phyloP scores from a whole-genome alignment of 768 basidiomycete genomes.

The Boletus barrowsii region DNA sequence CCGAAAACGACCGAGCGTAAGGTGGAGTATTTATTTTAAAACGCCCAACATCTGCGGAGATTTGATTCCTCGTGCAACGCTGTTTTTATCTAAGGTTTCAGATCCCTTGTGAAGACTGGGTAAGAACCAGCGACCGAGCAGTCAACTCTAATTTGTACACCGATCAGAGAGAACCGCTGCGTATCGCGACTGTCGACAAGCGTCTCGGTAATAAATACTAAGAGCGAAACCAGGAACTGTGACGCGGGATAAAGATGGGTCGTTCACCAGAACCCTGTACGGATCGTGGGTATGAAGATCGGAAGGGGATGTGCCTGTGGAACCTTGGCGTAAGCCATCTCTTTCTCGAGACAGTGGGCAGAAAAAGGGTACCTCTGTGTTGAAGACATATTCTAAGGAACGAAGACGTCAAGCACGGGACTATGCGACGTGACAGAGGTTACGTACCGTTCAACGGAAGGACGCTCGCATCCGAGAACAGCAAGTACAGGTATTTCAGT shows the following conservation, averaged over 20 bases:
- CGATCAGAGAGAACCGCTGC: no score
- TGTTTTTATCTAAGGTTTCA: neutral
- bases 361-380: slow-evolving; percentile 68
- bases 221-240: neutral
- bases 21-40: neutral
- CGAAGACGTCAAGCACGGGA: slow-evolving; percentile 8
- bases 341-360: neutral
- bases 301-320: slow-evolving; percentile 67
- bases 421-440: neutral
- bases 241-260: neutral
- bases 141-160: neutral
- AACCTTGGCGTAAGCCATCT: neutral
- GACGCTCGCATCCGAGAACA: slow-evolving; percentile 74
- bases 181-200: neutral
- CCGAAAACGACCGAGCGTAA: neutral
- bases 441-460: slow-evolving; percentile 72
- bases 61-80: neutral
- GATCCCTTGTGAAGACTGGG: neutral
- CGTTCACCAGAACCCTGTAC: slow-evolving; percentile 45
- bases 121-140: neutral
- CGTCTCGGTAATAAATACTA: neutral
- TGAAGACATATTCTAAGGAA: slow-evolving; percentile 76
- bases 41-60: neutral
- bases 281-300: slow-evolving; percentile 55
- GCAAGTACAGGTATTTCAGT: slow-evolving; percentile 84